A percentile compares a stretch with the other conserved stretches of the same genome.
These are phyloP conservation scores for Porodaedalea pini DNA, from an alignment of 1,284 basidiomycete species.

Conservation along the genomic window DNA sequence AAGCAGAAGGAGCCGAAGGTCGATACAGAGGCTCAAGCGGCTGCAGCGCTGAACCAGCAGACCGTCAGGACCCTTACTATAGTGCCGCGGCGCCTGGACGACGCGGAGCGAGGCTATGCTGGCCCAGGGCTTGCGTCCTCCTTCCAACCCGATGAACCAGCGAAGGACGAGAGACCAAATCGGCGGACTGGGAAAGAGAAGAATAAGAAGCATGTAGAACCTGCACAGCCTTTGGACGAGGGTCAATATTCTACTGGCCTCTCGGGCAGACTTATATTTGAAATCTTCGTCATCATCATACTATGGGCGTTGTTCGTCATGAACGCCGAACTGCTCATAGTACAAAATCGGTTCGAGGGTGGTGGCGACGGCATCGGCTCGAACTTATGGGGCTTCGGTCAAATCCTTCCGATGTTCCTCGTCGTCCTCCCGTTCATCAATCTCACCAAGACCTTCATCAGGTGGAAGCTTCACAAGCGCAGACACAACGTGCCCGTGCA, in stretches of 20 bases:
- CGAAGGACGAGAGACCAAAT: not conserved
- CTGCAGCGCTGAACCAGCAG: too few species aligned
- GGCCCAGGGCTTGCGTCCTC: too few species aligned
- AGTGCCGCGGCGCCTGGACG: too few species aligned
- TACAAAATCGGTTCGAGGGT: constrained; percentile 28
- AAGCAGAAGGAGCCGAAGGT: not conserved
- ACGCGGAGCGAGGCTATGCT: too few species aligned
- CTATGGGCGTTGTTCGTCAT: constrained; percentile 27
- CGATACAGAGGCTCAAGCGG: too few species aligned
- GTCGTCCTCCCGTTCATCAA: constrained; percentile 20
- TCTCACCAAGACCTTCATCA: constrained; percentile 17
- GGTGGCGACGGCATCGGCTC: constrained; percentile 13
- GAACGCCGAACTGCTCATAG: constrained; percentile 30
- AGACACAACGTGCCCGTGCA: constrained; percentile 2
- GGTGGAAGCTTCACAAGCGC: constrained; percentile 12
- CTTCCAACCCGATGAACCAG: not conserved
- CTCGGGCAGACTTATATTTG: constrained; percentile 20
- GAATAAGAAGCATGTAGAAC: not conserved
- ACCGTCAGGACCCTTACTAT: too few species aligned
- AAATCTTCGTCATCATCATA: constrained; percentile 22
- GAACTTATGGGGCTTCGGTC: constrained; percentile 29
- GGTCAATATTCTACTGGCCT: constrained; percentile 3
- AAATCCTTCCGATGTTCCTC: constrained; percentile 24
- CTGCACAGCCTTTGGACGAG: not conserved
- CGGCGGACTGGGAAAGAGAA: not conserved